Evolutionary conservation across 2,329 filamentous ascomycete species (phyloP).

Genomic region (Bisporella sp.): DNA sequence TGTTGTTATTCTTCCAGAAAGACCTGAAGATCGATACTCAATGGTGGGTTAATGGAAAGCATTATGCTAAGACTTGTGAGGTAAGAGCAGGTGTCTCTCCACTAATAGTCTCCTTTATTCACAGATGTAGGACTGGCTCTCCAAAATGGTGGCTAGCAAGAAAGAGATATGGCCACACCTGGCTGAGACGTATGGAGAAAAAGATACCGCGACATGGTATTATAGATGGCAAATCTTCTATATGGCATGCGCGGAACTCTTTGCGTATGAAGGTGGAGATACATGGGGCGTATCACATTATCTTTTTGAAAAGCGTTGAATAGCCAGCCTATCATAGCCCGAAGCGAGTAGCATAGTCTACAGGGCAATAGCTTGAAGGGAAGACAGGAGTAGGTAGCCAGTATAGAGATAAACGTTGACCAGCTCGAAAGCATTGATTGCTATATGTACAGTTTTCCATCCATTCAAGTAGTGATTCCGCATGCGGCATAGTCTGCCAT

Average conservation of each 20-base stretch:
- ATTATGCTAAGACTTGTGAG: conserved; percentile 66
- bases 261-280: conserved; percentile 58
- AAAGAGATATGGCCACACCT: conserved; percentile 56
- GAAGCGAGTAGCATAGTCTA: conserved; percentile 3
- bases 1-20: conserved; percentile 60
- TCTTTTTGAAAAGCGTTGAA: conserved; percentile 51
- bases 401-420: too few species aligned
- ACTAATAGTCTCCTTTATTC: not conserved
- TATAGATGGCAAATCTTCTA: conserved; percentile 68
- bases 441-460: conserved; percentile 8
- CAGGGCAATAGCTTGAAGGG: not conserved
- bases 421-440: too few species aligned
- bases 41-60: conserved; percentile 64
- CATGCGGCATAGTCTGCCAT: too few species aligned
- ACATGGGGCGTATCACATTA: conserved; percentile 63
- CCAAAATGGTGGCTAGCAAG: conserved; percentile 51
- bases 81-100: conserved; percentile 28
- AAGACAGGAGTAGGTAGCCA: too few species aligned
- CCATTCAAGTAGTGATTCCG: not conserved
- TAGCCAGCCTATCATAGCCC: not conserved
- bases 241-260: conserved; percentile 64
- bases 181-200: conserved; percentile 57
- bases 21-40: conserved; percentile 53
- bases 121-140: conserved; percentile 48
- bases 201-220: conserved; percentile 55